These are phyloP conservation scores for Cutaneotrichosporon sp. DNA, from an alignment of 1,284 basidiomycete genomes.

Conservation along the genomic window DNA sequence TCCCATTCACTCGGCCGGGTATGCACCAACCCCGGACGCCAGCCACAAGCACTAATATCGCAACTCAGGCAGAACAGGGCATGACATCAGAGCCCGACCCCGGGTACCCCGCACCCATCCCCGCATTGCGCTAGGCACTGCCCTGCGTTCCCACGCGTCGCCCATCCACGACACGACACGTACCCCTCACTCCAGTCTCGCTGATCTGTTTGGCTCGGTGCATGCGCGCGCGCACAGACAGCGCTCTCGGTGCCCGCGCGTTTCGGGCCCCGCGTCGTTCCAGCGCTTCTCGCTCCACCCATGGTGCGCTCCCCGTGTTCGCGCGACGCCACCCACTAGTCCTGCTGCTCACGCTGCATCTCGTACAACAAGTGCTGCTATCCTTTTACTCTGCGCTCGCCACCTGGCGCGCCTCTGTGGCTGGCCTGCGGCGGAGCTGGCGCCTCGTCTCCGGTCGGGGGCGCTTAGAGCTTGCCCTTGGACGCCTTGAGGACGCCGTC, in stretches of 20 bases:
- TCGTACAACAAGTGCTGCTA: conserved; percentile 2
- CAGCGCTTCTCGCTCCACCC: too few relatives aligned
- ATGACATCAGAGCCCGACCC: too few relatives aligned
- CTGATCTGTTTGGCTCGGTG: background rate
- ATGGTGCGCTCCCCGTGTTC: background rate
- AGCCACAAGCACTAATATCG: too few relatives aligned
- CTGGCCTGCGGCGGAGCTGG: too few relatives aligned
- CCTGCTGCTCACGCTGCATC: background rate
- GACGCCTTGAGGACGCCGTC: conserved; percentile 69
- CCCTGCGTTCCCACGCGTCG: conserved; percentile 6
- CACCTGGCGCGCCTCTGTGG: too few relatives aligned
- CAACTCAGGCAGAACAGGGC: too few relatives aligned
- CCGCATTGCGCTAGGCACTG: background rate
- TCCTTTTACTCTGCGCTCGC: background rate
- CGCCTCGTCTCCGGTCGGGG: background rate
- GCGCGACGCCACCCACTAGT: background rate
- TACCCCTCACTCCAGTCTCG: background rate
- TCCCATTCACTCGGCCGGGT: too few relatives aligned
- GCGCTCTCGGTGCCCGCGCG: background rate
- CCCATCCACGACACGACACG: background rate
- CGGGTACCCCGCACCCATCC: background rate
- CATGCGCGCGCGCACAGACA: background rate
- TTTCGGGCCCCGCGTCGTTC: background rate
- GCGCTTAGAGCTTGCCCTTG: conserved; percentile 42
- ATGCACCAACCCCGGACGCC: too few relatives aligned